phyloP scores from a whole-genome alignment of 805 yeast genomes.

The Citeromyces matritensis region DNA sequence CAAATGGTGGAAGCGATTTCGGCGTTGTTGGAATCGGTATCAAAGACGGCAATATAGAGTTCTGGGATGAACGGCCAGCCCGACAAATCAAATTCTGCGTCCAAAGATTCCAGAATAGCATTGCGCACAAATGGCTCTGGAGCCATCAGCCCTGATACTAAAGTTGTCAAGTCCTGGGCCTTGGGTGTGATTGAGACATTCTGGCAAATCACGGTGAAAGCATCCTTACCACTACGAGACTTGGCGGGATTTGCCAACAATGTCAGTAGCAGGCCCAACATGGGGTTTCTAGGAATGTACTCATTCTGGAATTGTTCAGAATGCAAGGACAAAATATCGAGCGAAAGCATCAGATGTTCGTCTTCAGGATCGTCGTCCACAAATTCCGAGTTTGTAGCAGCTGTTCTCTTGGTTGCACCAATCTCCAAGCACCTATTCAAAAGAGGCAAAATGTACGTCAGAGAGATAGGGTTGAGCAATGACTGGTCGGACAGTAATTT shows the following conservation, averaged over 20 bases:
- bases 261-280: conserved; percentile 46
- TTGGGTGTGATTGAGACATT: conserved; percentile 52
- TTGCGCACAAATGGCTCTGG: conserved; percentile 61
- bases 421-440: conserved; percentile 50
- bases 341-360: conserved; percentile 64
- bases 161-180: conserved; percentile 36
- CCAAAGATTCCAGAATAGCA: conserved; percentile 70
- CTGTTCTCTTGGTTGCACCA: conserved; percentile 41
- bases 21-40: conserved; percentile 45
- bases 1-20: conserved; percentile 71
- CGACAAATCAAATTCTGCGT: conserved; percentile 62
- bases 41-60: conserved; percentile 67
- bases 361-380: conserved; percentile 79
- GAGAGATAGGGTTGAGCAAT: conserved; percentile 50
- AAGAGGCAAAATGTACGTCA: conserved; percentile 67
- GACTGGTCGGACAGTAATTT: conserved; percentile 63
- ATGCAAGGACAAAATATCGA: conserved; percentile 61
- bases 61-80: conserved; percentile 40
- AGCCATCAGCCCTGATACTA: conserved; percentile 41
- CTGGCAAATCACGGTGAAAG: conserved; percentile 65
- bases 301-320: conserved; percentile 53
- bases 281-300: conserved; percentile 52
- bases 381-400: conserved; percentile 44
- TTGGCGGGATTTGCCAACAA: conserved; percentile 63
- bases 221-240: conserved; percentile 72